phyloP scores from a whole-genome alignment of 2,329 filamentous ascomycete genomes.

The Calonectria naviculata region DNA sequence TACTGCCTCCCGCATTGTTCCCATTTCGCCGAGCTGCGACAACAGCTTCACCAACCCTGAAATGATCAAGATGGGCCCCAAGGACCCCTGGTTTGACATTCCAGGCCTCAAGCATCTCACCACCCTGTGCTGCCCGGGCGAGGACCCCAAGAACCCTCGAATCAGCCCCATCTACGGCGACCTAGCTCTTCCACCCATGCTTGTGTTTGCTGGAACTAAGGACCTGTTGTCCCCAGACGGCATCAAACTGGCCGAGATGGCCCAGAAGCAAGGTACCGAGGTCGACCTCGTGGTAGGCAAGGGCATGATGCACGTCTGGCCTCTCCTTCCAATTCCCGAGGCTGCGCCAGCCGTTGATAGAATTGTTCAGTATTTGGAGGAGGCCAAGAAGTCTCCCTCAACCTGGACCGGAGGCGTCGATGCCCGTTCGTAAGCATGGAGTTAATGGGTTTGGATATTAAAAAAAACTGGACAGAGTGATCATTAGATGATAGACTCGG shows the following conservation, averaged over 20 bases:
- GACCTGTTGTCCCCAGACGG: constrained; percentile 44
- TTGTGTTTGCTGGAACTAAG: constrained; percentile 41
- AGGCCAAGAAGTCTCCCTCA: constrained; percentile 18
- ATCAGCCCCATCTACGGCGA: constrained; percentile 46
- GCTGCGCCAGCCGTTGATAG: constrained; percentile 38
- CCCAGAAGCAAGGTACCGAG: constrained; percentile 35
- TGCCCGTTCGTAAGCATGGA: constrained; percentile 6
- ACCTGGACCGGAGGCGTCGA: constrained; percentile 21
- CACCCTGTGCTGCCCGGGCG: constrained; percentile 40
- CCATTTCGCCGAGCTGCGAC: constrained; percentile 45
- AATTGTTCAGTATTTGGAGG: constrained; percentile 42
- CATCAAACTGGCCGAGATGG: constrained; percentile 42
- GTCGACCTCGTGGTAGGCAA: constrained; percentile 43
- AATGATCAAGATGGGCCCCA: constrained; percentile 30
- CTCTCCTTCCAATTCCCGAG: constrained; percentile 43
- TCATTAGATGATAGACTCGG: background rate
- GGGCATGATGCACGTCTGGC: constrained; percentile 48
- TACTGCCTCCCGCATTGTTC: constrained; percentile 40
- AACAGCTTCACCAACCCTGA: constrained; percentile 44
- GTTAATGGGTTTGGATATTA: background rate
- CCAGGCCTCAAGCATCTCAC: constrained; percentile 40
- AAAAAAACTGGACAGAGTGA: background rate
- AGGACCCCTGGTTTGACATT: constrained; percentile 43
- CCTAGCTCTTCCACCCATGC: constrained; percentile 42
- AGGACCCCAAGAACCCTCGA: constrained; percentile 37